Base-by-base conservation (phyloP, 805 yeast species). In the Torulaspora franciscae region DNA sequence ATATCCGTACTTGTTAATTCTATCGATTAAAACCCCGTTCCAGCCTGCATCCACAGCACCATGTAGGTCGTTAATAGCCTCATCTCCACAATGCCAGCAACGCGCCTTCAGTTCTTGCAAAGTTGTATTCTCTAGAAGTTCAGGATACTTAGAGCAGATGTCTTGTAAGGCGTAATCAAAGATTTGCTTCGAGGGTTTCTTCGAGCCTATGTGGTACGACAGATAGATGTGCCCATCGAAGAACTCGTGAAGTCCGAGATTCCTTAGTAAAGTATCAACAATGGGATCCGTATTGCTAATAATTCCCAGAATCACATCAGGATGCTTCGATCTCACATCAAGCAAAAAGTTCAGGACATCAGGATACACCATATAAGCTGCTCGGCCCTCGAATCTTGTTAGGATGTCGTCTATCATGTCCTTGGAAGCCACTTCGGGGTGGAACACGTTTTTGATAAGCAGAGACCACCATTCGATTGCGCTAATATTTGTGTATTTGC, bases 31-130 rank as follows among this genome's bases (percentile, higher is more conserved):
- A 0, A 83, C 65, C 4, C 83, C 79, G 42, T 76, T 78, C 78
- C 87, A 76, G 0, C 89, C 89, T 1, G 81, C 72, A 22, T 62
- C 59, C 13, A 66, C 59, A 0, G 81, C 70, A 2, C 80, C 83
- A 10, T 66, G 55, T 44, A 75, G 67, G 57, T 83, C 91, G 40
- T 77, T 76, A 6, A 62, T 63, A 29, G 70, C 59, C 50, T 75
- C 79, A 56, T 83, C 90, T 0, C 91, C 91, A 38, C 82, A 64
- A 58, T 83, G 91, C 85, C 85, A 82, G 39, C 69, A 60, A 9
- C 54, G 49, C 7, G 45, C 39, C 25, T 57, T 47, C 41, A 64
- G 45, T 10, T 56, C 52, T 11, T 54, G 49, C n/a, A 51, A 36
- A 9, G 43, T 43, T 2, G 33, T n/a, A 19, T 42, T 49, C 2